phyloP scores from a whole-genome alignment of 176 grass and related monocot species.

The Eragrostis nindensis region DNA sequence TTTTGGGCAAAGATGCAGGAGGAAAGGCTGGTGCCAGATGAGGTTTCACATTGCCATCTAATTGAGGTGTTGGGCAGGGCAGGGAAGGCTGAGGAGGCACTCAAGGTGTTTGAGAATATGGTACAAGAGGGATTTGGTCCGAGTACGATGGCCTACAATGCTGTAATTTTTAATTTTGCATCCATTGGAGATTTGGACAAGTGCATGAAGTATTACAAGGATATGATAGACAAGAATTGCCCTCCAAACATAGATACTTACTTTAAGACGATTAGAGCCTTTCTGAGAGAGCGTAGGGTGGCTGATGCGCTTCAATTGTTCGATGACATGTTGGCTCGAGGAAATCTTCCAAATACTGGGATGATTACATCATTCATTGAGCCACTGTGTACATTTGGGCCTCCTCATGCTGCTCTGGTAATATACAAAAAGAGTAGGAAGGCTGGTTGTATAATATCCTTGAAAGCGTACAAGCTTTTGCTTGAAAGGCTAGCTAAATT shows the following conservation, averaged over 20 bases:
- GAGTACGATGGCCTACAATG: conserved; percentile 69
- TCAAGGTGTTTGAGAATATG: conserved; percentile 68
- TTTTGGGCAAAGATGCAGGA: conserved; percentile 69
- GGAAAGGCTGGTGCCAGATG: conserved; percentile 65
- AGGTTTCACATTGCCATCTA: conserved; percentile 64
- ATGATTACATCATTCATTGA: conserved; percentile 73
- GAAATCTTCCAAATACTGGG: conserved; percentile 67
- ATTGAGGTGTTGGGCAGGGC: conserved; percentile 80
- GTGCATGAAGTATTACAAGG: conserved; percentile 71
- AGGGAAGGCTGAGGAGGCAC: conserved; percentile 46
- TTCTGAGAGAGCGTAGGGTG: conserved; percentile 69
- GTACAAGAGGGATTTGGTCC: conserved; percentile 48
- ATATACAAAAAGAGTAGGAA: conserved; percentile 85
- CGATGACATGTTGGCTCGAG: conserved; percentile 67
- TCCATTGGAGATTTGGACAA: conserved; percentile 63
- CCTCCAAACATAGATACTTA: conserved; percentile 68
- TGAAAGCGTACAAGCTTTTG: conserved; percentile 90
- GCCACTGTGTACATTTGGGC: conserved; percentile 77
- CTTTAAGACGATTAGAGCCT: conserved; percentile 58
- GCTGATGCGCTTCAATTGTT: conserved; percentile 90
- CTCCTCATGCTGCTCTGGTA: conserved; percentile 78
- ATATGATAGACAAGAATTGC: conserved; percentile 60
- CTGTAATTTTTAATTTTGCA: conserved; percentile 79
- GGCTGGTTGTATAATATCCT: conserved; percentile 72
- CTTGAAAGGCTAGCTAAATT: conserved; percentile 79